phyloP scores from a whole-genome alignment of 345 rosid genomes.

The Excoecaria agallocha region DNA sequence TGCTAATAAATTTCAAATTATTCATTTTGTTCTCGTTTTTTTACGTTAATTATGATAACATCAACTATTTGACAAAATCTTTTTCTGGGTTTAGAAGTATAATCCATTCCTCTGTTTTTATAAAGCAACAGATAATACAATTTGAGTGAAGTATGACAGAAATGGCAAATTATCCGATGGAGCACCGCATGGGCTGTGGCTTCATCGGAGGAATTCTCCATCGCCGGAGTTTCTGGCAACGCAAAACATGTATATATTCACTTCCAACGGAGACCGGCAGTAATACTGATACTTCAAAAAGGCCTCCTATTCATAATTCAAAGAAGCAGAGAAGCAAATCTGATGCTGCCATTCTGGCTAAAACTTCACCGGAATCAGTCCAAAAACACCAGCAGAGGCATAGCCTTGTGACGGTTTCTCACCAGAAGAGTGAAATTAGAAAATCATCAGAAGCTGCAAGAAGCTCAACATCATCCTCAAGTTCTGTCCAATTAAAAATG shows the following conservation, averaged over 20 bases:
- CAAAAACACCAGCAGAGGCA: constrained; percentile 27
- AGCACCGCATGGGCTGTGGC: constrained; percentile 51
- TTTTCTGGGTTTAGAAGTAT: neutral
- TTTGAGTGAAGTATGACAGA: constrained; percentile 22
- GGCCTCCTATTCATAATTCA: constrained; percentile 22
- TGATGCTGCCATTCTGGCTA: constrained; percentile 18
- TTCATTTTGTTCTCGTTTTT: neutral
- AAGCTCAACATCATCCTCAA: constrained; percentile 42
- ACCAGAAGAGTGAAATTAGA: constrained; percentile 12
- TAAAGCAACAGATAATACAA: neutral
- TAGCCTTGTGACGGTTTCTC: constrained; percentile 11
- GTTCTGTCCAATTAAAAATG: constrained; percentile 16
- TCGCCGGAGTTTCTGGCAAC: constrained; percentile 42
- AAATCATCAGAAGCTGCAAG: constrained; percentile 38
- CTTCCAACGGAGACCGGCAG: constrained; percentile 30
- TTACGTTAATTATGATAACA: neutral
- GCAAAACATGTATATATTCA: constrained; percentile 38
- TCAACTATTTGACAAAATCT: neutral
- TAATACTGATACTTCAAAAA: constrained; percentile 16
- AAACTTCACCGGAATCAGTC: constrained; percentile 26
- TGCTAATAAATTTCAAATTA: too few relatives aligned
- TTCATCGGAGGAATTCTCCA: constrained; percentile 47
- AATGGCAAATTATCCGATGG: constrained; percentile 25
- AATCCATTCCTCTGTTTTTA: constrained; percentile 1
- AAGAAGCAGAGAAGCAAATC: constrained; percentile 30